Conservation (phyloP, 306 rosid genomes). For the Neltuma alba region DNA sequence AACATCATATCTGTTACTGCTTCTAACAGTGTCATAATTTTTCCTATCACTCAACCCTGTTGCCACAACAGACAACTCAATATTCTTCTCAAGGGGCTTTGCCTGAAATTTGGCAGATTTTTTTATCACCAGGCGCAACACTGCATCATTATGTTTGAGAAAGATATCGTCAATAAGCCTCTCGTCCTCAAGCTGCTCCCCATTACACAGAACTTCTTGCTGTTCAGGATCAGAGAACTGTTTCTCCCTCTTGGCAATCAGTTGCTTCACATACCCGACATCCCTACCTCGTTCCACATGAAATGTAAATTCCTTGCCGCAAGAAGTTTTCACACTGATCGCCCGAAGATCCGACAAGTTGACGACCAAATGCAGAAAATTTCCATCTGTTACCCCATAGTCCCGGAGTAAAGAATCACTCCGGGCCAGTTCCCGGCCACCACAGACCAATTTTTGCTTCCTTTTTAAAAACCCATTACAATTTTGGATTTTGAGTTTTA, state of each 20-base stretch:
- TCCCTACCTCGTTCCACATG: conserved; percentile 77
- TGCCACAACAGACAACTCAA: conserved; percentile 74
- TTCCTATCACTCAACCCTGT: conserved; percentile 45
- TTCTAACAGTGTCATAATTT: conserved; percentile 42
- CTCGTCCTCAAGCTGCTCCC: conserved; percentile 79
- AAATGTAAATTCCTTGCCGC: conserved; percentile 73
- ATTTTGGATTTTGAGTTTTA: conserved; percentile 74
- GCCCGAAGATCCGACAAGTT: conserved; percentile 78
- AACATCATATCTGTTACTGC: conserved; percentile 37
- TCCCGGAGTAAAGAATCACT: conserved; percentile 76
- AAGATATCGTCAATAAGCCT: conserved; percentile 76
- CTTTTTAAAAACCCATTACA: conserved; percentile 74
- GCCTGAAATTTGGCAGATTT: conserved; percentile 70
- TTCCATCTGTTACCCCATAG: conserved; percentile 81
- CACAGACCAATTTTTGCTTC: conserved; percentile 87
- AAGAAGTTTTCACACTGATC: conserved; percentile 65
- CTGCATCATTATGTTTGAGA: conserved; percentile 67
- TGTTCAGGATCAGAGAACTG: conserved; percentile 70
- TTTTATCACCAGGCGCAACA: conserved; percentile 67
- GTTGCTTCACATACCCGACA: conserved; percentile 79
- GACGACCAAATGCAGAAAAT: conserved; percentile 87
- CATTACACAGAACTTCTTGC: conserved; percentile 82
- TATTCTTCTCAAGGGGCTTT: conserved; percentile 55
- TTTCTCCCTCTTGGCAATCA: conserved; percentile 68
- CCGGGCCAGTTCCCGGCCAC: conserved; percentile 87